Percentiles rank a stretch among this genome's conserved stretches.
Conservation (phyloP, 768 basidiomycete genomes). For the Lyophyllum semitale region DNA sequence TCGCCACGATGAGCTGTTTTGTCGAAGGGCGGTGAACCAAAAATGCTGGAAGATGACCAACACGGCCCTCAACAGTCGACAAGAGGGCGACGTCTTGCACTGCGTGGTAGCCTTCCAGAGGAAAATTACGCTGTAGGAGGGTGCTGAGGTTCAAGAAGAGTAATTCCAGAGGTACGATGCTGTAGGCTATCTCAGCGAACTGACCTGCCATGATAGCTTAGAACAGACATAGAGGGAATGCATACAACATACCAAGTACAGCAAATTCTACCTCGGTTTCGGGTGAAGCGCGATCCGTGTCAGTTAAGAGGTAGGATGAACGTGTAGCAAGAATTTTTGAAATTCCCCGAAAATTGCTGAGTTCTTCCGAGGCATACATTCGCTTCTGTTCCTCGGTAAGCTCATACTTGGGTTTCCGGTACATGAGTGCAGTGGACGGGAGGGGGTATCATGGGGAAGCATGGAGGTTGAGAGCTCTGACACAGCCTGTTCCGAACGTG, state of each 20-base stretch:
- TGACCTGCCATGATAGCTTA: slow-evolving; percentile 36
- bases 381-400: slow-evolving; percentile 43
- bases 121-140: slow-evolving; percentile 44
- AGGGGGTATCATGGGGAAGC: too few species aligned
- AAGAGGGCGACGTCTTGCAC: slow-evolving; percentile 36
- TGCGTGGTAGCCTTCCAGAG: slow-evolving; percentile 49
- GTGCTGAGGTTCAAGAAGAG: slow-evolving; percentile 41
- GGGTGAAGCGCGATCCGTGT: slow-evolving; percentile 38
- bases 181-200: slow-evolving; percentile 57
- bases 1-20: slow-evolving; percentile 52
- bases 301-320: slow-evolving; percentile 43
- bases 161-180: slow-evolving; percentile 40
- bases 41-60: slow-evolving; percentile 47
- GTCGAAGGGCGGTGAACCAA: slow-evolving; percentile 44
- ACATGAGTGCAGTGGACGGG: not conserved
- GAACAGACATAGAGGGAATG: not conserved
- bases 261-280: slow-evolving; percentile 41
- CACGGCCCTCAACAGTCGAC: slow-evolving; percentile 38
- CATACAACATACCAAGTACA: slow-evolving; percentile 39
- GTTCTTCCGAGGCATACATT: slow-evolving; percentile 55
- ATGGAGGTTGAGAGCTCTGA: too few species aligned
- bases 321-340: slow-evolving; percentile 47
- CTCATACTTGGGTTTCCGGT: slow-evolving; percentile 3
- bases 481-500: too few species aligned
- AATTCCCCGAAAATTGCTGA: slow-evolving; percentile 59